These are phyloP conservation scores for Phoenix roebelenii DNA, from an alignment of 176 grass and related monocot species.

Conservation along the genomic window DNA sequence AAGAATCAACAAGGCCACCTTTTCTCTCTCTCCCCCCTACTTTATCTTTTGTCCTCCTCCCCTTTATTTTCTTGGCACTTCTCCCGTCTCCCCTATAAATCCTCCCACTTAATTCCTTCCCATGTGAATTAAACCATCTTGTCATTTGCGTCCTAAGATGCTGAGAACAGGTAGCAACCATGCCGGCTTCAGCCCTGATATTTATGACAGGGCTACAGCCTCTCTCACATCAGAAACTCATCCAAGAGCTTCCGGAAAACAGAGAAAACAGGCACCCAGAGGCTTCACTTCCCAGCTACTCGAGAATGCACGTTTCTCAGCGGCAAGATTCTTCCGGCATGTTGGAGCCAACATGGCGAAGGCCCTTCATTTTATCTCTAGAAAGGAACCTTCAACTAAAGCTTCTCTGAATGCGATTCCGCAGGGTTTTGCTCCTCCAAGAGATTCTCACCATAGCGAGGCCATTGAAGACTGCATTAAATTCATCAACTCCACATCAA, in stretches of 20 bases:
- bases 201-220: conserved; percentile 28
- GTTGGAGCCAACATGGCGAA: conserved; percentile 26
- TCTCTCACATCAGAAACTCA: conserved; percentile 19
- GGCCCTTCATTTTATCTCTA: conserved; percentile 30
- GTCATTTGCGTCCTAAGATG: conserved; percentile 10
- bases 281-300: conserved; percentile 42
- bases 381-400: conserved; percentile 15
- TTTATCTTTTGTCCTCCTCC: conserved; percentile 41
- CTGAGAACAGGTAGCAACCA: conserved; percentile 47
- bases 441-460: conserved; percentile 81
- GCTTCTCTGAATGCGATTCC: conserved; percentile 18
- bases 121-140: conserved; percentile 2
- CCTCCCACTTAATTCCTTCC: background rate
- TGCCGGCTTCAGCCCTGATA: conserved; percentile 47
- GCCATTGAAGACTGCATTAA: conserved; percentile 90
- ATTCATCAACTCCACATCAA: conserved; percentile 97
- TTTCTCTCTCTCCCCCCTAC: conserved; percentile 32
- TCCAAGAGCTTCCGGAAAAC: conserved; percentile 10
- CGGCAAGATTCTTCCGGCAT: conserved; percentile 41
- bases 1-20: conserved; percentile 22
- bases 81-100: conserved; percentile 13
- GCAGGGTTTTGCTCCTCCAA: conserved; percentile 52
- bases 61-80: conserved; percentile 58
- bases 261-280: conserved; percentile 3
- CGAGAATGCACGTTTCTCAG: conserved; percentile 40